These are phyloP conservation scores for Fusarium transvaalense DNA, from an alignment of 2,329 filamentous ascomycete species.

Conservation along the genomic window DNA sequence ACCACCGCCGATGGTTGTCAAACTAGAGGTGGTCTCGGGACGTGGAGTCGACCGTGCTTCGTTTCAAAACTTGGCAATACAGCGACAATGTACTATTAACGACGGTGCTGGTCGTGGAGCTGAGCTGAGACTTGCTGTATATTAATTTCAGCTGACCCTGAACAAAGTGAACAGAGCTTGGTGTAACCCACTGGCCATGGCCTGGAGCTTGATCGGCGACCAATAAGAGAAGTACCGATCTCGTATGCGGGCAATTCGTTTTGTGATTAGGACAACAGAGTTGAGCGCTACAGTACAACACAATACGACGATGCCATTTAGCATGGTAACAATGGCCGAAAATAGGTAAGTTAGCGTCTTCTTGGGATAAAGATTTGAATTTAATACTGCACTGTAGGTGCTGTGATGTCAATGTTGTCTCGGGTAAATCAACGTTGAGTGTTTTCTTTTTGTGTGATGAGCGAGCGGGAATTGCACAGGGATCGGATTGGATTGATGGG, in stretches of 20 bases:
- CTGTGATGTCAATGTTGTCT: conserved; percentile 14
- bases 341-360: no score
- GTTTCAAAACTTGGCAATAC: conserved; percentile 18
- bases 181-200: conserved; percentile 14
- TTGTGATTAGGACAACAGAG: not conserved
- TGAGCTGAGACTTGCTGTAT: conserved; percentile 1
- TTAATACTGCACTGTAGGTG: no score
- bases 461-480: conserved; percentile 20
- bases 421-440: conserved; percentile 16
- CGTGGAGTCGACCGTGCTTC: conserved; percentile 28
- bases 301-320: conserved; percentile 15
- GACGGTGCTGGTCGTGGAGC: not conserved
- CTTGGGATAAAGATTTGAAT: no score
- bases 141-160: not conserved
- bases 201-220: conserved; percentile 13
- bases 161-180: conserved; percentile 7
- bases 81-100: conserved; percentile 1
- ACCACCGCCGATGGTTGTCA: conserved; percentile 7
- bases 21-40: conserved; percentile 18
- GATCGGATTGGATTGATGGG: conserved; percentile 14
- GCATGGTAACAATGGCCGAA: conserved; percentile 4
- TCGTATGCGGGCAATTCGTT: not conserved
- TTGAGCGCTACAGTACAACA: not conserved
- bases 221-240: conserved; percentile 29
- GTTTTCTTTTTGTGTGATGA: conserved; percentile 3